phyloP scores from a whole-genome alignment of 768 basidiomycete genomes.

The Russula vinacea region DNA sequence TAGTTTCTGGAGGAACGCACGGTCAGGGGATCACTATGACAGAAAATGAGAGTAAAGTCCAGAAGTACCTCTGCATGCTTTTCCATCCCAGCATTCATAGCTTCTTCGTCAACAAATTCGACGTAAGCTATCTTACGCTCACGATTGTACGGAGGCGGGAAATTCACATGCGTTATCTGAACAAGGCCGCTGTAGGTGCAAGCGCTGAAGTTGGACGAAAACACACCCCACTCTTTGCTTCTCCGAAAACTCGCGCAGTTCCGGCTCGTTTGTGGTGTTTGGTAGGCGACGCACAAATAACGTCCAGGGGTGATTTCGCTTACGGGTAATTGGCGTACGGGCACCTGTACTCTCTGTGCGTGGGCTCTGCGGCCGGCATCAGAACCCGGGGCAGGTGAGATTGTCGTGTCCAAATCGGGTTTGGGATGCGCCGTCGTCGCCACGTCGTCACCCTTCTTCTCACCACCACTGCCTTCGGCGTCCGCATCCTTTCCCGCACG shows the following conservation, averaged over 20 bases:
- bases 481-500: conserved; percentile 40
- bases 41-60: conserved; percentile 5
- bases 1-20: conserved; percentile 51
- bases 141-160: conserved; percentile 53
- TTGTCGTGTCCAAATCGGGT: conserved; percentile 16
- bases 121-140: conserved; percentile 70
- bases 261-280: conserved; percentile 52
- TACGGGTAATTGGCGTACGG: conserved; percentile 68
- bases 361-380: conserved; percentile 41
- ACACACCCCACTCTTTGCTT: conserved; percentile 63
- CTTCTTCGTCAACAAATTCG: conserved; percentile 85
- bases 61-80: conserved; percentile 66
- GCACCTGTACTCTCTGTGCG: conserved; percentile 54
- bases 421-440: conserved; percentile 38
- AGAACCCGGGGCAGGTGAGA: conserved; percentile 35
- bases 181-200: neutral
- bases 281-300: conserved; percentile 74
- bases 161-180: conserved; percentile 66
- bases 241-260: conserved; percentile 72
- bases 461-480: conserved; percentile 30
- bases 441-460: conserved; percentile 37
- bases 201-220: conserved; percentile 10
- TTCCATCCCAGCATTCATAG: conserved; percentile 75
- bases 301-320: conserved; percentile 73
- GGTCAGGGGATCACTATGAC: conserved; percentile 22